Evolutionary conservation across 2,329 filamentous ascomycete genomes (phyloP), one percentile per base, ranked within the genome.

Genomic region (Pseudopyricularia javanii): DNA sequence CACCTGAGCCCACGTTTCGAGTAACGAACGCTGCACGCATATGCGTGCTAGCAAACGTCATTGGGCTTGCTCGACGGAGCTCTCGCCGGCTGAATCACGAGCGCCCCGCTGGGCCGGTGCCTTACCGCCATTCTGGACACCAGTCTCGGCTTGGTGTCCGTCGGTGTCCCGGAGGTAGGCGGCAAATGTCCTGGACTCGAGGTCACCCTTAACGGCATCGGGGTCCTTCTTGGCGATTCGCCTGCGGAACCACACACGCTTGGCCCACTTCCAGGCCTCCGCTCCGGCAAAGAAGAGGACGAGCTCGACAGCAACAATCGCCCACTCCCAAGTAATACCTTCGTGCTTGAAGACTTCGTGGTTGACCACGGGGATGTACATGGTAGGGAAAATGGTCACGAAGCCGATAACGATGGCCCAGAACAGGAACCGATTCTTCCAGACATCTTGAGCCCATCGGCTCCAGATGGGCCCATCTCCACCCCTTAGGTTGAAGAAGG

Each of bases 351-450:
- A 76, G 5, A 76, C 74, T 4, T 65, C 63, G 5, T 66, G 67
- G 59, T 74, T 76, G 54, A 78, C 66, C 17, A 72, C 74, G 0
- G 74, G 74, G 52, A 77, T 76, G 56, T 77, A 77, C 17, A 68
- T 58, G 22, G 61, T 60, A 3, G 66, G 66, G 55, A 68, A 67
- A 11, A 67, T 61, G 26, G 63, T 62, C 28, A 67, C 35, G 35
- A 60, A 59, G 32, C 66, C 66, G 34, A 65, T 52, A 24, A 62
- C 57, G 56, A 80, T 70, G 28, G 75, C 70, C 65, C 68, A 79
- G 68, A 80, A 80, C 20, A 80, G 66, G 66, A 85, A 83, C 60
- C 79, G 70, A 66, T 85, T 85, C 54, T 74, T 66, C 79, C 79
- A 82, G 43, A 83, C 71, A 58, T 82, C 78, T 53, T 70, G 58